phyloP scores from a whole-genome alignment of 352 stramenopile species.

The Phytophthora aleatoria region DNA sequence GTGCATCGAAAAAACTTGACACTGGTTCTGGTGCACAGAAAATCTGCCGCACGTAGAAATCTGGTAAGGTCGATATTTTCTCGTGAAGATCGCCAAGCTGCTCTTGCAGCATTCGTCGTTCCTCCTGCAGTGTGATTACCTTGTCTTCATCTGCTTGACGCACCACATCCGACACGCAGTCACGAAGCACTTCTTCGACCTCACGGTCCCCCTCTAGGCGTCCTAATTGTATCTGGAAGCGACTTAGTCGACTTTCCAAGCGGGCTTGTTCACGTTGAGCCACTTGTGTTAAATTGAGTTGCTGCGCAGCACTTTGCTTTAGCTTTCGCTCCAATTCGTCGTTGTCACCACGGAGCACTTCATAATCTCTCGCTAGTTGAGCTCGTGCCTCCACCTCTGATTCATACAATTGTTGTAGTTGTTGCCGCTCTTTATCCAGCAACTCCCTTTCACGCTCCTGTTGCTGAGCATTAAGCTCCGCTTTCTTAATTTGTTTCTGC shows the following conservation, averaged over 20 bases:
- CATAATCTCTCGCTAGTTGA: constrained; percentile 32
- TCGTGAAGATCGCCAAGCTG: constrained; percentile 74
- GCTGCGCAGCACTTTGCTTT: constrained; percentile 18
- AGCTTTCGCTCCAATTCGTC: constrained; percentile 29
- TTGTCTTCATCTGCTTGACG: constrained; percentile 66
- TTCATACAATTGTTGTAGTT: constrained; percentile 44
- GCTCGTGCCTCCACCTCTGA: constrained; percentile 32
- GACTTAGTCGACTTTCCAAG: constrained; percentile 48
- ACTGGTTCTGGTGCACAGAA: constrained; percentile 79
- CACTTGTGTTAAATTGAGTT: constrained; percentile 28
- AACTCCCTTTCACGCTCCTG: constrained; percentile 47
- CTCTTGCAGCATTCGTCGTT: constrained; percentile 73
- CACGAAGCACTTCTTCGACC: constrained; percentile 58
- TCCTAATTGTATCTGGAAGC: constrained; percentile 67
- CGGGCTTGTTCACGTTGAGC: constrained; percentile 40
- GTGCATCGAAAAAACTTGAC: constrained; percentile 79
- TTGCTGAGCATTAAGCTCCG: constrained; percentile 32
- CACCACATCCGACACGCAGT: constrained; percentile 62
- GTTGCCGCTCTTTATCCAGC: constrained; percentile 47
- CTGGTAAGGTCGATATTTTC: constrained; percentile 84
- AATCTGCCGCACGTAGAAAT: constrained; percentile 87
- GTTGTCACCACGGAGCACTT: constrained; percentile 31
- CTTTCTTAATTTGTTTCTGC: constrained; percentile 59
- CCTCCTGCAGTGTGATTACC: constrained; percentile 57
- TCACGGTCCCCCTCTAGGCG: constrained; percentile 48